Percentiles rank a stretch among this genome's conserved stretches.
phyloP scores from a whole-genome alignment of 1,139 yeast species.

The Lodderomyces theae region DNA sequence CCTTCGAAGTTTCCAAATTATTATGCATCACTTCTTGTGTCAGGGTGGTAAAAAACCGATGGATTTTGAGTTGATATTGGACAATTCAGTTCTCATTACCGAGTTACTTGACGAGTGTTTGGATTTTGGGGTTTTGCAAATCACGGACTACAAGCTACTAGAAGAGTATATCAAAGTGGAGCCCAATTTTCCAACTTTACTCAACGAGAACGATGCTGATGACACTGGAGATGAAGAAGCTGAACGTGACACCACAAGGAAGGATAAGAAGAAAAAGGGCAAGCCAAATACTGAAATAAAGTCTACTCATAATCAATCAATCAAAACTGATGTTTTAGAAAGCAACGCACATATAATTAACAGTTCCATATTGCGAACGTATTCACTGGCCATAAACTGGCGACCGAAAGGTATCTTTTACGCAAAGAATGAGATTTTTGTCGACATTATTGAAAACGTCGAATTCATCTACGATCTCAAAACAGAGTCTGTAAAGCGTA shows the following conservation, averaged over 20 bases:
- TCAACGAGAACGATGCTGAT: slow-evolving; percentile 9
- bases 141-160: slow-evolving; percentile 43
- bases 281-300: slow-evolving; percentile 21
- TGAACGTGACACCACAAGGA: slow-evolving; percentile 14
- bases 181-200: slow-evolving; percentile 28
- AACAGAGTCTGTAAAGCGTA: slow-evolving; percentile 26
- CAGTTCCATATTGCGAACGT: slow-evolving; percentile 53
- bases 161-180: slow-evolving; percentile 45
- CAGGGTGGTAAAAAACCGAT: slow-evolving; percentile 11
- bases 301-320: slow-evolving; percentile 44
- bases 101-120: slow-evolving; percentile 47
- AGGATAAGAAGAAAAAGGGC: slow-evolving; percentile 13
- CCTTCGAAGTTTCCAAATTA: slow-evolving; percentile 31
- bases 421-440: slow-evolving; percentile 45
- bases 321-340: slow-evolving; percentile 30
- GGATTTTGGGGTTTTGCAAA: slow-evolving; percentile 44
- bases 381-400: slow-evolving; percentile 46
- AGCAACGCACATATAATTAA: slow-evolving; percentile 39
- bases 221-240: slow-evolving; percentile 17
- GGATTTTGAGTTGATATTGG: slow-evolving; percentile 35
- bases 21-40: slow-evolving; percentile 32
- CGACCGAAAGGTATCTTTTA: slow-evolving; percentile 49
- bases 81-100: slow-evolving; percentile 38
- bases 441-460: slow-evolving; percentile 42
- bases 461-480: slow-evolving; percentile 40